phyloP scores from a whole-genome alignment of 202 grass and related monocot genomes.

The Zoysia matrella region DNA sequence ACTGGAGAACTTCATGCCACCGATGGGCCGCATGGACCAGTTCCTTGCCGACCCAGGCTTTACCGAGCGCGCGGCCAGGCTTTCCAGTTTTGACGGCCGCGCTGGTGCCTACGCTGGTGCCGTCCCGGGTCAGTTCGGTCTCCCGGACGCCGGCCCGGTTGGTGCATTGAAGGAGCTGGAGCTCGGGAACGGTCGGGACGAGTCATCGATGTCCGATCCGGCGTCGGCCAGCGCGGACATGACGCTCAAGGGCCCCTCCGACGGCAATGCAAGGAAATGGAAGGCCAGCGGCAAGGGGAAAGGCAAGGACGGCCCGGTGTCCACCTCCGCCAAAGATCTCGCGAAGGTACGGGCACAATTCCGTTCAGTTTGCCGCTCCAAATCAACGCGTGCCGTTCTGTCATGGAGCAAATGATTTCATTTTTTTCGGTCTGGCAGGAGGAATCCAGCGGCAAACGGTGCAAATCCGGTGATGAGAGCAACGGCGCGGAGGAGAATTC shows the following conservation, averaged over 20 bases:
- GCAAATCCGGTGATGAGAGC: slow-evolving; percentile 65
- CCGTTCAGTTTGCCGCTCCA: background rate
- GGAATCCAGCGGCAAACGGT: slow-evolving; percentile 68
- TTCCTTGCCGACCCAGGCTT: slow-evolving; percentile 77
- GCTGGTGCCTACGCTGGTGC: slow-evolving; percentile 35
- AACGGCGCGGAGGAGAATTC: slow-evolving; percentile 64
- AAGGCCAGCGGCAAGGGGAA: slow-evolving; percentile 82
- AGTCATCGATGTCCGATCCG: slow-evolving; percentile 93
- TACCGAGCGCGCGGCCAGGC: slow-evolving; percentile 65
- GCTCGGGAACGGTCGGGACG: slow-evolving; percentile 66
- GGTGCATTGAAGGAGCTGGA: slow-evolving; percentile 61
- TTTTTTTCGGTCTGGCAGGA: slow-evolving; percentile 51
- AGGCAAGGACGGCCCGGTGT: slow-evolving; percentile 61
- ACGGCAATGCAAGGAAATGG: slow-evolving; percentile 74
- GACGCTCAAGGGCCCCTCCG: slow-evolving; percentile 52
- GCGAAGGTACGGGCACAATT: slow-evolving; percentile 54
- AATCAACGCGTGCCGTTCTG: background rate
- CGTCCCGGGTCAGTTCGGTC: slow-evolving; percentile 55
- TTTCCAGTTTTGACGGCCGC: slow-evolving; percentile 71
- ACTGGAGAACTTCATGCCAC: slow-evolving; percentile 64
- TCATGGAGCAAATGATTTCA: slow-evolving; percentile 33
- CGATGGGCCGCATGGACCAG: slow-evolving; percentile 58
- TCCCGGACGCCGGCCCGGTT: slow-evolving; percentile 49
- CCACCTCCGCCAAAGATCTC: slow-evolving; percentile 57
- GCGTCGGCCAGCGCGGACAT: slow-evolving; percentile 59